phyloP scores from a whole-genome alignment of 768 basidiomycete genomes.

The Lactarius trivialis region DNA sequence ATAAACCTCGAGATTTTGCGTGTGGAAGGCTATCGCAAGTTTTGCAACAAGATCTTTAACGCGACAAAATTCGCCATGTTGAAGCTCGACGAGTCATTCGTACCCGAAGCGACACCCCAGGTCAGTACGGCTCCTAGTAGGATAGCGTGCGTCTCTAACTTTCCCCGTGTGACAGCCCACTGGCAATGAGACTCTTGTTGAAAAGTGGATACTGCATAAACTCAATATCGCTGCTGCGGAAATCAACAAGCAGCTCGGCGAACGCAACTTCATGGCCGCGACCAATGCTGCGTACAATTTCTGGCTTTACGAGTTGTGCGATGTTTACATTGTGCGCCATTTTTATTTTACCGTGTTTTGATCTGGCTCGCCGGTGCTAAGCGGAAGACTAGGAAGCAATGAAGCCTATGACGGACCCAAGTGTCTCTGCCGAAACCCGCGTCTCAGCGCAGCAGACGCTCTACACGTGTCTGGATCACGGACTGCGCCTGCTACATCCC shows the following conservation, averaged over 20 bases:
- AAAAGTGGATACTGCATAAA: slow-evolving; percentile 93
- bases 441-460: slow-evolving; percentile 91
- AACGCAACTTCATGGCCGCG: slow-evolving; percentile 90
- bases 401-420: slow-evolving; percentile 92
- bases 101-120: slow-evolving; percentile 62
- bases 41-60: slow-evolving; percentile 99
- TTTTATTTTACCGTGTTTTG: not conserved
- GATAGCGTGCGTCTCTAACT: slow-evolving; percentile 3
- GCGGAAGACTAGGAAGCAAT: slow-evolving; percentile 76
- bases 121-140: slow-evolving; percentile 34
- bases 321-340: slow-evolving; percentile 85
- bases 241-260: slow-evolving; percentile 65
- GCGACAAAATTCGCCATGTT: slow-evolving; percentile 99
- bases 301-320: slow-evolving; percentile 99
- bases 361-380: not conserved
- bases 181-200: slow-evolving; percentile 85
- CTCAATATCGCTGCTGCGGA: slow-evolving; percentile 75
- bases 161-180: slow-evolving; percentile 51
- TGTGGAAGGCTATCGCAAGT: slow-evolving; percentile 97
- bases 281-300: slow-evolving; percentile 84
- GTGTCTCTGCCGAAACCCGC: slow-evolving; percentile 52
- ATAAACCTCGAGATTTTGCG: slow-evolving; percentile 95
- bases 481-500: slow-evolving; percentile 86
- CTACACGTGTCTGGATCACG: slow-evolving; percentile 89
- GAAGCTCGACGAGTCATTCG: slow-evolving; percentile 81